Evolutionary conservation across 1,284 basidiomycete species (phyloP), one percentile per base, ranked within the genome.

Genomic region (Chiua sp.): DNA sequence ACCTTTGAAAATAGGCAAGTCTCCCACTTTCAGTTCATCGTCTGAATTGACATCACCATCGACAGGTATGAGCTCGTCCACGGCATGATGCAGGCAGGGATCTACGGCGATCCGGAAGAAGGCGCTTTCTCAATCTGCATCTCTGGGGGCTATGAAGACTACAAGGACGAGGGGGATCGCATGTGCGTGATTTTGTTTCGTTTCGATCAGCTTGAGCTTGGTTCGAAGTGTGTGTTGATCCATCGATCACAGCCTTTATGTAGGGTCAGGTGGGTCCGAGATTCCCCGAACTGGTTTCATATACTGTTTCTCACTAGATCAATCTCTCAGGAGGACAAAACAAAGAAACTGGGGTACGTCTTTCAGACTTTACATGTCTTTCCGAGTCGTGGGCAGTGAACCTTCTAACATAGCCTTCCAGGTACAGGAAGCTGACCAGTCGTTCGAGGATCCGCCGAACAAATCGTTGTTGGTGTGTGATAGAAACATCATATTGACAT

Each of bases 51-150:
- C 15, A n/a, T 39, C 37, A 16, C 37, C 37, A 39, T 7, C 12
- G 37, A 39, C 16, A 39, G 37, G 37, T 39, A 16, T 42, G 20
- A 3, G 11, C 39, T 11, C n/a, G 20, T 42, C n/a, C 39, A 42
- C n/a, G 39, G 39, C 39, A 8, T 42, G 1, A n/a, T 1, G 2
- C 65, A 63, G 22, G 67, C 60, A 33, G 72, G 74, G 15, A 76
- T 73, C 12, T 64, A 68, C 8, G 72, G 74, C 3, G 65, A 68
- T 42, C 39, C 39, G 20, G n/a, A 10, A 5, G 66, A 65, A 0
- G 79, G 79, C 2, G 79, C 78, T 6, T 78, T 65, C 44, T 80
- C 80, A 7, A 72, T 82, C 26, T 79, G 78, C 8, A 46, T 81
- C 11, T 79, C 78, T 13, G 75, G 69, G 3, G 74, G 74, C 8